phyloP scores from a whole-genome alignment of 169 alveolate genomes.

The Plasmodium gallinaceum region DNA sequence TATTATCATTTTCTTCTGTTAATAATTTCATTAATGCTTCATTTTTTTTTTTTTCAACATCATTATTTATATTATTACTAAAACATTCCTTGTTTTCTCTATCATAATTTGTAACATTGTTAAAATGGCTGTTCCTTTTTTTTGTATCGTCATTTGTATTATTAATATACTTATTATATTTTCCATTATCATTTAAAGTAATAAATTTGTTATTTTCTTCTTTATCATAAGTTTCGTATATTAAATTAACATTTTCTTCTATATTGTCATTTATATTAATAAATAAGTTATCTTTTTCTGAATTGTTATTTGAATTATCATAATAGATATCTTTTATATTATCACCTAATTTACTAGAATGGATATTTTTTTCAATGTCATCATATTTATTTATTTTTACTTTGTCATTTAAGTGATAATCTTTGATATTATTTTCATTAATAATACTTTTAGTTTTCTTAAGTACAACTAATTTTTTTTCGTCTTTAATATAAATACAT shows the following conservation, averaged over 20 bases:
- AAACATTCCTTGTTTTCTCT: no score
- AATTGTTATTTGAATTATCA: neutral
- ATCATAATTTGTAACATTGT: no score
- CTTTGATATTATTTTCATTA: neutral
- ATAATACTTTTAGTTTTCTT: neutral
- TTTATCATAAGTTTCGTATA: neutral
- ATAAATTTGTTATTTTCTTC: neutral
- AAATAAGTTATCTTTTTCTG: neutral
- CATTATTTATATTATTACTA: no score
- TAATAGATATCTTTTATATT: neutral
- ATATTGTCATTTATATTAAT: neutral
- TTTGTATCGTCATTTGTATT: neutral
- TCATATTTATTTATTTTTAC: neutral
- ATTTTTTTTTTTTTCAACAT: slow-evolving; percentile 7
- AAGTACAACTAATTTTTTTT: neutral
- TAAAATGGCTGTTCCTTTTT: no score
- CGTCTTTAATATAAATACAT: slow-evolving; percentile 45
- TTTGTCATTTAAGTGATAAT: neutral
- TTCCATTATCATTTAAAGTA: no score
- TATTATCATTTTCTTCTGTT: slow-evolving; percentile 46
- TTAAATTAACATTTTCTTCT: neutral
- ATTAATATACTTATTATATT: neutral
- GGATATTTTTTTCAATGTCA: neutral
- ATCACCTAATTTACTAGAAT: no score
- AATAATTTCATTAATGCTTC: slow-evolving; percentile 62